These are phyloP conservation scores for Zygotorulaspora chibaensis DNA, from an alignment of 805 yeast genomes.

Conservation along the genomic window DNA sequence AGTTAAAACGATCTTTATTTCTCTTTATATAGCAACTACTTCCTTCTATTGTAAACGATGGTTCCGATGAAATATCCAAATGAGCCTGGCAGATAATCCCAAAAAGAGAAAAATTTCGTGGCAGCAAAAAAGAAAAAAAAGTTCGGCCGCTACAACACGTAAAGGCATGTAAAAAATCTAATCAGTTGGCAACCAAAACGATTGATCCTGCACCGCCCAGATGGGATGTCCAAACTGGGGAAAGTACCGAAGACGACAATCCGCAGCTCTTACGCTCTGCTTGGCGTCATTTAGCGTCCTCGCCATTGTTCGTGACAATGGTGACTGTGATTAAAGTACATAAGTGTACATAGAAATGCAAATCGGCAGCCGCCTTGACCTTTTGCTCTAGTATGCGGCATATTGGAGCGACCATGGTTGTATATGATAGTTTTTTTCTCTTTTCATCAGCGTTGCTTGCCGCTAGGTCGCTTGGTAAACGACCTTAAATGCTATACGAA, in stretches of 20 bases:
- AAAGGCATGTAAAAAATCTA: background rate
- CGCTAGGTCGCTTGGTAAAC: background rate
- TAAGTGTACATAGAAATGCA: background rate
- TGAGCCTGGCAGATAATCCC: background rate
- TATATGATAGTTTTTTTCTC: too few species aligned
- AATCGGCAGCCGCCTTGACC: background rate
- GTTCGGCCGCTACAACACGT: background rate
- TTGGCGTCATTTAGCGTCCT: too few species aligned
- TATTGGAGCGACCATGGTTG: too few species aligned
- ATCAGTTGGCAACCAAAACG: background rate
- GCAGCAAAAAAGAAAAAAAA: constrained; percentile 1
- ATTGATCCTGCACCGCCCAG: too few species aligned
- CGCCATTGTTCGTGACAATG: background rate
- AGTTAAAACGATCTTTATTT: background rate
- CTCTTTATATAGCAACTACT: constrained; percentile 1
- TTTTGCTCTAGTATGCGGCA: too few species aligned
- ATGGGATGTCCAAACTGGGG: too few species aligned
- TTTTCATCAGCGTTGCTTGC: too few species aligned
- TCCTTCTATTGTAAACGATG: background rate
- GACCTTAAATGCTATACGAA: background rate
- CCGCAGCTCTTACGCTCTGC: too few species aligned
- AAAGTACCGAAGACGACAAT: too few species aligned
- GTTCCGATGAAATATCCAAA: background rate
- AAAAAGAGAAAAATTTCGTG: background rate
- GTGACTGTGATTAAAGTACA: background rate